A percentile compares a stretch with the other conserved stretches of the same genome.
Conservation (phyloP, 225 moss, liverwort and hornwort species). For the Pleurozium schreberi region DNA sequence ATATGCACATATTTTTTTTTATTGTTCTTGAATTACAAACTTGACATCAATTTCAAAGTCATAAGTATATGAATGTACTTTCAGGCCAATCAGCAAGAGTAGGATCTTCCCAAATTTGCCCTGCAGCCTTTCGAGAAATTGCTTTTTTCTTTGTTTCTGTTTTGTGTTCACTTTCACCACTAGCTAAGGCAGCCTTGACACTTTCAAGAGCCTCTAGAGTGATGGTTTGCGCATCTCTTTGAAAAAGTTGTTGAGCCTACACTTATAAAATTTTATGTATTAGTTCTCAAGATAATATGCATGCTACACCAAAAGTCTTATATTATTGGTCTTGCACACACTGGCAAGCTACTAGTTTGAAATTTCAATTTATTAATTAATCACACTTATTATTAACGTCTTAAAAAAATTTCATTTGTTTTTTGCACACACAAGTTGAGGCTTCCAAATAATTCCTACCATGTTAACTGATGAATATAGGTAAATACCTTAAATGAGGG, state of each 20-base stretch:
- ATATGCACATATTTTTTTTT: background rate
- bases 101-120: slow-evolving; percentile 60
- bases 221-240: slow-evolving; percentile 81
- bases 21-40: background rate
- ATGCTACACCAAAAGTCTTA: background rate
- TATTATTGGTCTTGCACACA: background rate
- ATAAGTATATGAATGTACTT: slow-evolving; percentile 5
- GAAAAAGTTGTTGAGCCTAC: slow-evolving; percentile 78
- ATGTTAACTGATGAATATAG: background rate
- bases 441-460: background rate
- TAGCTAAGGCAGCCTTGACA: slow-evolving; percentile 81
- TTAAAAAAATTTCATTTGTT: background rate
- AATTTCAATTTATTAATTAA: background rate
- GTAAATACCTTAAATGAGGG: background rate
- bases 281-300: background rate
- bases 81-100: slow-evolving; percentile 74
- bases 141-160: slow-evolving; percentile 52
- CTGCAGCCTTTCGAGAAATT: slow-evolving; percentile 70
- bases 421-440: background rate
- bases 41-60: background rate
- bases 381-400: too few species aligned
- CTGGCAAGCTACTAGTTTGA: background rate
- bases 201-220: slow-evolving; percentile 63
- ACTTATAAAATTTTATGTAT: background rate
- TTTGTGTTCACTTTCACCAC: slow-evolving; percentile 56